Evolutionary conservation across 176 grass and related monocot species (phyloP), one percentile per base, ranked within the genome.

Genomic region (Raddia guianensis): DNA sequence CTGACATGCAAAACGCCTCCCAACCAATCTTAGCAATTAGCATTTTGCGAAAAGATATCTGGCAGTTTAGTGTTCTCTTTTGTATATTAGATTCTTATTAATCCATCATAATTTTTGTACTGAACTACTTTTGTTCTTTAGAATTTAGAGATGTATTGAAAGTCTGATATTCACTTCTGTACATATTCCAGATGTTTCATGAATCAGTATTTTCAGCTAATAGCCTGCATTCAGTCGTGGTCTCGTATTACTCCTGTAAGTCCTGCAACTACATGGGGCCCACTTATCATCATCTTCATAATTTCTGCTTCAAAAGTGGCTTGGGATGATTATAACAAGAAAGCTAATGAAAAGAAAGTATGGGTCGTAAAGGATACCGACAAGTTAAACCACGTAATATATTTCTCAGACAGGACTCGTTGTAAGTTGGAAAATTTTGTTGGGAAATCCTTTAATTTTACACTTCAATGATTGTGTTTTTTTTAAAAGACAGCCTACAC

Each of bases 291-390:
- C 79, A 98, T 98, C 60, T 98, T 98, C 87, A 80, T 85, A 67
- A 90, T 98, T 82, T 98, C 95, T 53, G 95, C 95, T 63, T 83
- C 91, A 65, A 98, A 98, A 89, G 95, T 94, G 81, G 92, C 92
- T 46, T 98, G 90, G 90, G 95, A 98, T 91, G 95, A 98, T 81
- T 94, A 98, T 77, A 90, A 94, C 87, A 98, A 98, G 90, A 85
- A 93, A 89, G 88, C 90, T 68, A 98, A 94, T 70, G 92, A 91
- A 87, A 98, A 84, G 67, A 80, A 85, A 87, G 84, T 98, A n/a
- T 90, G 66, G 81, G 79, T 94, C 54, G 78, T 94, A 82, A 93
- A 98, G 67, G 85, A 91, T 58, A 7, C 16, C 16, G 18, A 46
- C n/a, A 62, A 32, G 70, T 48, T 15, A 12, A 27, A 76, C 14